A percentile compares a stretch with the other conserved stretches of the same genome.
These are phyloP conservation scores for Diutina siamensis DNA, from an alignment of 1,139 yeast genomes.

Conservation along the genomic window DNA sequence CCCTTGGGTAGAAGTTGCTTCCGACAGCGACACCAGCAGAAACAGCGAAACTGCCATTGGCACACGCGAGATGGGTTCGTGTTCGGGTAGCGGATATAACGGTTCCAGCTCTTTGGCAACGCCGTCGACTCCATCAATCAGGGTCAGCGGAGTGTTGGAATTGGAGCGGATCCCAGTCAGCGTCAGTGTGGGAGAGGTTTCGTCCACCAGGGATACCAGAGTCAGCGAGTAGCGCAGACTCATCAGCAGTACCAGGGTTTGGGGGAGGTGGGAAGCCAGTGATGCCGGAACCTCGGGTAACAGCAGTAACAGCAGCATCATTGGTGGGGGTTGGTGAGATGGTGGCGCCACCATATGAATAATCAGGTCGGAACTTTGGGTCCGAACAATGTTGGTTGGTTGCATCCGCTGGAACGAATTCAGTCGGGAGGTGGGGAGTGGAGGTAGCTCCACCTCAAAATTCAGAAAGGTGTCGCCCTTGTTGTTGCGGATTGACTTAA, in stretches of 20 bases:
- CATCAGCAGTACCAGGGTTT: background rate
- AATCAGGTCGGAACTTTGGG: background rate
- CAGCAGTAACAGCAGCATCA: background rate
- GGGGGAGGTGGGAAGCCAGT: background rate
- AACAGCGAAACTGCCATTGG: background rate
- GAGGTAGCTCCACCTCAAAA: background rate
- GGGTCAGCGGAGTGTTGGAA: conserved; percentile 28
- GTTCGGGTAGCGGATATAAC: background rate
- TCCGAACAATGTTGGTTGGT: conserved; percentile 3
- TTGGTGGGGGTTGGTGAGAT: background rate
- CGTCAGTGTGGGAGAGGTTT: background rate
- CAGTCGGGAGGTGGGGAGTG: background rate
- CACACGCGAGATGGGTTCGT: background rate
- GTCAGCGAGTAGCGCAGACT: background rate
- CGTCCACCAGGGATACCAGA: conserved; percentile 4
- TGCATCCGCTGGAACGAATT: background rate
- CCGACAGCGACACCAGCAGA: background rate
- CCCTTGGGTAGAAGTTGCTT: background rate
- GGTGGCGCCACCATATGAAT: background rate
- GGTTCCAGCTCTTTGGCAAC: conserved; percentile 3
- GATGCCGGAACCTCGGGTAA: background rate
- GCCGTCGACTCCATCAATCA: conserved; percentile 12
- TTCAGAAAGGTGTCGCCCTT: background rate
- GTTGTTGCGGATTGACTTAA: background rate
- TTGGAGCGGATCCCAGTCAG: conserved; percentile 13